Percentiles rank a stretch among this genome's conserved stretches.
Conservation (phyloP, 805 yeast species). For the Saccharomycopsis sp. region DNA sequence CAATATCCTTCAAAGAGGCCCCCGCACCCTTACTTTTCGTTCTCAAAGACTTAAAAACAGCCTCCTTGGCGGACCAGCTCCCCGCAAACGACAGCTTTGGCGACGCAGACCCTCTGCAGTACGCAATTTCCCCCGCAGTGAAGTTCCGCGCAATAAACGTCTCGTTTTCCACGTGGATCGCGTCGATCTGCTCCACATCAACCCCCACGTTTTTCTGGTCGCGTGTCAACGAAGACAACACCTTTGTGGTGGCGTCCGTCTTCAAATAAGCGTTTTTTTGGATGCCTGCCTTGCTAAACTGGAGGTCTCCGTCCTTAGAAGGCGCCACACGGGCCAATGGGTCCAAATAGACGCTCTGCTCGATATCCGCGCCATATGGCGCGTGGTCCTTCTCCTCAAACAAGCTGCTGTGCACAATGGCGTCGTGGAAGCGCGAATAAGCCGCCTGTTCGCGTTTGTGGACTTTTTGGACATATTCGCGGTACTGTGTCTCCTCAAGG, state of each 20-base stretch:
- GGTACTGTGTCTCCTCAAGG: slow-evolving; percentile 64
- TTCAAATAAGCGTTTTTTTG: slow-evolving; percentile 33
- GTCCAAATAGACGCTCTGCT: slow-evolving; percentile 86
- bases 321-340: slow-evolving; percentile 76
- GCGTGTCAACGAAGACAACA: slow-evolving; percentile 25
- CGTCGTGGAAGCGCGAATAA: slow-evolving; percentile 92
- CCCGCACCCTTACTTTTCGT: slow-evolving; percentile 91
- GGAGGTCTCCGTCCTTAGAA: slow-evolving; percentile 35
- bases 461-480: slow-evolving; percentile 65
- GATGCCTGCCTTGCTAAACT: slow-evolving; percentile 43
- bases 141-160: slow-evolving; percentile 91
- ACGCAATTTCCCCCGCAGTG: slow-evolving; percentile 70
- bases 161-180: slow-evolving; percentile 79
- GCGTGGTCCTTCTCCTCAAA: slow-evolving; percentile 90
- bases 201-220: slow-evolving; percentile 75
- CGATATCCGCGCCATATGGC: slow-evolving; percentile 86
- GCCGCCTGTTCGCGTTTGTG: slow-evolving; percentile 78
- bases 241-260: slow-evolving; percentile 16
- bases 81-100: slow-evolving; percentile 93
- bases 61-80: slow-evolving; percentile 99
- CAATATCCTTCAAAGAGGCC: slow-evolving; percentile 87
- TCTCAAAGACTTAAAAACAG: slow-evolving; percentile 93
- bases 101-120: slow-evolving; percentile 67
- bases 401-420: slow-evolving; percentile 83
- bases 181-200: slow-evolving; percentile 83